Base-by-base conservation (phyloP, 352 stramenopile genomes). In the Heterotrichella gracilis region DNA sequence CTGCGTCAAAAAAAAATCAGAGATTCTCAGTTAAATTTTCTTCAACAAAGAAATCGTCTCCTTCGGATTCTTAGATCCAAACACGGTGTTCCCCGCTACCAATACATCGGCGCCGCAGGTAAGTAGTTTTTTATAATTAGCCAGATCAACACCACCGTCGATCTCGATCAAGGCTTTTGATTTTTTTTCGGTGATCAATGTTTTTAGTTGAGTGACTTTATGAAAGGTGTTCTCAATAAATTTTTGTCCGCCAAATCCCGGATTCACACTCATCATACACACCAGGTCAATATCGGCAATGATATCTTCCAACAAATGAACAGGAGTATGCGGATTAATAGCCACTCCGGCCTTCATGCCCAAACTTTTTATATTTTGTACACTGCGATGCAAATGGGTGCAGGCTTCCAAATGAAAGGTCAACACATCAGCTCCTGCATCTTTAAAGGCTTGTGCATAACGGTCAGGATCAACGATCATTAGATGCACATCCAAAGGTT, bases 241-340 rank as follows among this genome's bases (percentile, higher is more conserved):
- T n/a, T 53, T 53, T 53, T 53, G 32, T 53, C 32, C 32, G n/a
- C 32, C 32, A n/a, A 53, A 53, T 17, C 32, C 32, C 9, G 32
- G 32, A 53, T 53, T 53, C 32, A 53, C 32, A 53, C 32, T 53
- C 32, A 53, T 53, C 32, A 53, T n/a, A n/a, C 32, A 53, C n/a
- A 53, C 32, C 32, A 53, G 32, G 32, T 53, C 32, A n/a, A 53
- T 53, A 53, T 53, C 32, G 32, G 32, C 32, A 53, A 53, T 53
- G 32, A 53, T 53, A n/a, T 53, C 32, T 53, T 53, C 32, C 9
- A 53, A n/a, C n/a, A n/a, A 9, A n/a, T n/a, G 9, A 17, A 53
- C 32, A 53, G 32, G 32, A 17, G 32, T 53, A n/a, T 53, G 32
- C n/a, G 32, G 32, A 53, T 53, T 53, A n/a, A 53, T 53, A n/a